These are phyloP conservation scores for Colletotrichum falcatum DNA, from an alignment of 2,329 filamentous ascomycete species.

Conservation along the genomic window DNA sequence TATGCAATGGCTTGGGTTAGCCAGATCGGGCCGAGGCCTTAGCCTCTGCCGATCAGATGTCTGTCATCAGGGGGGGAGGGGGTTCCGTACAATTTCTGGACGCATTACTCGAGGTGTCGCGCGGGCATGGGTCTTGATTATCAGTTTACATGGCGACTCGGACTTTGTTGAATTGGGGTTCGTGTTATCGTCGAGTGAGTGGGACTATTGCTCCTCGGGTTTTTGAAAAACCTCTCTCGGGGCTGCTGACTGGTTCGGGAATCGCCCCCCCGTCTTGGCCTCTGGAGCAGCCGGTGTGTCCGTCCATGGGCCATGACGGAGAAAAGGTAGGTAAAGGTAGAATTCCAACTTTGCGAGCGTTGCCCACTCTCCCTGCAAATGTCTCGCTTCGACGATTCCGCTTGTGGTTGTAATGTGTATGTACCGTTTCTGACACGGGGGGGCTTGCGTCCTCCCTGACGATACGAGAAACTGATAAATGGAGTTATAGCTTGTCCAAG, in stretches of 20 bases:
- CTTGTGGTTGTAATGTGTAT: too few relatives aligned
- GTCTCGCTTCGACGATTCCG: neutral
- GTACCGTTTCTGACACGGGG: too few relatives aligned
- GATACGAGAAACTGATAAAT: neutral
- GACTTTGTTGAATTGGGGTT: too few relatives aligned
- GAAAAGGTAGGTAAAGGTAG: neutral
- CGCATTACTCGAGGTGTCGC: neutral
- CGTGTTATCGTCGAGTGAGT: neutral
- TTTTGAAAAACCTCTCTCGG: neutral
- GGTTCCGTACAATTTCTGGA: neutral
- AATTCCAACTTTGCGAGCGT: neutral
- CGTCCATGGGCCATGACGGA: too few relatives aligned
- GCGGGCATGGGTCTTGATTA: neutral
- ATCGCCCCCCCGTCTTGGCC: neutral
- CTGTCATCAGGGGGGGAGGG: too few relatives aligned
- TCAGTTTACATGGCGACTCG: neutral
- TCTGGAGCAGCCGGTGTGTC: neutral
- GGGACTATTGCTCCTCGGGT: neutral
- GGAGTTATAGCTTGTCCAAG: neutral
- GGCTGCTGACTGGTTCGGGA: neutral
- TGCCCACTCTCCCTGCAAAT: neutral
- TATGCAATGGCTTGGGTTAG: neutral
- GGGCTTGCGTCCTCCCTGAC: neutral
- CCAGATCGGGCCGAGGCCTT: neutral
- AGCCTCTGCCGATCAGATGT: neutral